A percentile compares a stretch with the other conserved stretches of the same genome.
Evolutionary conservation across 352 stramenopile species (phyloP).

Genomic region (Phytophthora pseudosyringae): DNA sequence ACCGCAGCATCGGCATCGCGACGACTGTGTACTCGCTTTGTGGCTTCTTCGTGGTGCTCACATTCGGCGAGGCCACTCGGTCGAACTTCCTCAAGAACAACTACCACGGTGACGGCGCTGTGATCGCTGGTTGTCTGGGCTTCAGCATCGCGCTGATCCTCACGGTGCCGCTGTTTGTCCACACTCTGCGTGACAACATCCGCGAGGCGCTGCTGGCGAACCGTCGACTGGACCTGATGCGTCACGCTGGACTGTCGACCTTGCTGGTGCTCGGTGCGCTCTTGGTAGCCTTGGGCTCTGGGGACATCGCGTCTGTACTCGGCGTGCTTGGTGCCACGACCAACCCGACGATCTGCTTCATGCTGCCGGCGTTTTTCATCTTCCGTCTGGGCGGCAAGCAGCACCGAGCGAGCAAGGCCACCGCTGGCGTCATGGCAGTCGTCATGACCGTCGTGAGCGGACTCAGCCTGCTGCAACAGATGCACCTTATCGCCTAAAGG

Average conservation of each 20-base stretch:
- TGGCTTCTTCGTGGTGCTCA: conserved; percentile 85
- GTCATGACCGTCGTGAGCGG: conserved; percentile 51
- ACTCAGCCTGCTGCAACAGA: conserved; percentile 66
- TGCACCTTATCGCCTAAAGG: conserved; percentile 36
- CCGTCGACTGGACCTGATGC: conserved; percentile 49
- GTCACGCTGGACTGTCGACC: conserved; percentile 61
- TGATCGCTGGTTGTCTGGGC: conserved; percentile 72
- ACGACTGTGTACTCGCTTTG: conserved; percentile 80
- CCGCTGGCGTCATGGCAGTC: conserved; percentile 54
- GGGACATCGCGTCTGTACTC: conserved; percentile 87
- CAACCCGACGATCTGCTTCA: conserved; percentile 89
- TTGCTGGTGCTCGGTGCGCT: conserved; percentile 60
- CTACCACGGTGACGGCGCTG: conserved; percentile 76
- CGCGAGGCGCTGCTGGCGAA: conserved; percentile 69
- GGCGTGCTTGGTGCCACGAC: conserved; percentile 82
- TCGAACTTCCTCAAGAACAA: conserved; percentile 92
- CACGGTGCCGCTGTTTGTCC: conserved; percentile 85
- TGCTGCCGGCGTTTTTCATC: conserved; percentile 87
- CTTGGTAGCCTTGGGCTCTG: conserved; percentile 69
- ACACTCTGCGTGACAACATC: conserved; percentile 87
- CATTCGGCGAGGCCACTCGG: conserved; percentile 75
- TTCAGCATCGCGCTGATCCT: conserved; percentile 87
- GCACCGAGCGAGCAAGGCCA: conserved; percentile 49
- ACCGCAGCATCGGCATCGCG: conserved; percentile 82
- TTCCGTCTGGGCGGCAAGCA: conserved; percentile 49